phyloP scores from a whole-genome alignment of 495 filamentous ascomycete species.

The Endocarpon pusillum region DNA sequence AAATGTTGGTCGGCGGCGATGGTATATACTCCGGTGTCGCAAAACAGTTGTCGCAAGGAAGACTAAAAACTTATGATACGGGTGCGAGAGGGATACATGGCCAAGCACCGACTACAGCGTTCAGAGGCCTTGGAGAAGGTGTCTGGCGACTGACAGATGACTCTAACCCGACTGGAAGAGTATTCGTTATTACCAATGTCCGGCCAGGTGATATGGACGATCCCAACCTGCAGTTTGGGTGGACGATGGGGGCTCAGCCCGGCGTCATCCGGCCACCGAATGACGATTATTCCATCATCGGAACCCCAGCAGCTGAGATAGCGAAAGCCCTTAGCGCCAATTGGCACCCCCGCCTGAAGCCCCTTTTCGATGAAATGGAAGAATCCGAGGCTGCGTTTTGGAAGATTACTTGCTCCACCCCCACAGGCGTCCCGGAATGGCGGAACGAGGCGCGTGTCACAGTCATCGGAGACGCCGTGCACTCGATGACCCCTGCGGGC shows the following conservation, averaged over 20 bases:
- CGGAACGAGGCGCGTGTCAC: constrained; percentile 29
- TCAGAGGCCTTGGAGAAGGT: constrained; percentile 35
- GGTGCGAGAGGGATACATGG: constrained; percentile 38
- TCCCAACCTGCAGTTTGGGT: constrained; percentile 32
- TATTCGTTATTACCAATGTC: constrained; percentile 38
- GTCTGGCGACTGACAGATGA: constrained; percentile 28
- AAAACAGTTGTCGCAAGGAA: constrained; percentile 30
- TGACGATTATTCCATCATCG: constrained; percentile 32
- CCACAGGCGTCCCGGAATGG: constrained; percentile 13
- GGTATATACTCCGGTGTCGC: constrained; percentile 34
- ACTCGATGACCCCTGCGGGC: constrained; percentile 44
- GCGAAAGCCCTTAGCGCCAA: constrained; percentile 27
- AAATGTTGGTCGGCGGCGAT: constrained; percentile 32
- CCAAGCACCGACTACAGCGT: constrained; percentile 33
- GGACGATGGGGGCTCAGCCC: constrained; percentile 35
- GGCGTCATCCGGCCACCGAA: constrained; percentile 32
- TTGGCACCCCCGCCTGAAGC: constrained; percentile 31
- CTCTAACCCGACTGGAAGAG: constrained; percentile 17
- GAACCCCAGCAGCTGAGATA: constrained; percentile 29
- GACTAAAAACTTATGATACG: constrained; percentile 34
- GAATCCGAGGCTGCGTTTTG: constrained; percentile 22
- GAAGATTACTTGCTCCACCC: constrained; percentile 4
- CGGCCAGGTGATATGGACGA: constrained; percentile 36
- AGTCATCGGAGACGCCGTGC: constrained; percentile 41
- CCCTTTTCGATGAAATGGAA: constrained; percentile 32